These are phyloP conservation scores for Saccharum hybrid DNA, from an alignment of 202 grass and related monocot genomes.

Conservation along the genomic window DNA sequence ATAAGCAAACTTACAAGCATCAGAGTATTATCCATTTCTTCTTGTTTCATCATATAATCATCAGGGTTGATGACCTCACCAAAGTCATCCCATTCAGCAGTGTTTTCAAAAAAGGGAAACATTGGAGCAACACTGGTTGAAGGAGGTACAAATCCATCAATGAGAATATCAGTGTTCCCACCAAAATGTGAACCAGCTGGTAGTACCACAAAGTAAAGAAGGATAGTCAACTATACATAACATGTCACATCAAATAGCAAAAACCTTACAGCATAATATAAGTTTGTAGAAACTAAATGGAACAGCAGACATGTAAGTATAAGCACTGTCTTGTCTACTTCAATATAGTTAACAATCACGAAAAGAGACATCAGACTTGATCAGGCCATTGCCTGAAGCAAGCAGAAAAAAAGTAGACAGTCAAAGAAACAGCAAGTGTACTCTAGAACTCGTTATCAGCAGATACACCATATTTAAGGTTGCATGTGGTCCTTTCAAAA, in stretches of 20 bases:
- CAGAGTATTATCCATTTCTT: slow-evolving; percentile 68
- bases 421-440: slow-evolving; percentile 3
- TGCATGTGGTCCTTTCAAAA: neutral
- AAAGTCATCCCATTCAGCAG: slow-evolving; percentile 95
- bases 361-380: slow-evolving; percentile 26
- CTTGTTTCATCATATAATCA: slow-evolving; percentile 91
- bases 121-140: slow-evolving; percentile 80
- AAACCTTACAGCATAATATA: slow-evolving; percentile 11
- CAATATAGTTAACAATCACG: slow-evolving; percentile 26
- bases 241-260: slow-evolving; percentile 34
- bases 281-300: slow-evolving; percentile 27
- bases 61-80: slow-evolving; percentile 98
- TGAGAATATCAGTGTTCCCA: slow-evolving; percentile 74
- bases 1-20: slow-evolving; percentile 78
- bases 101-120: slow-evolving; percentile 95
- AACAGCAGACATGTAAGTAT: slow-evolving; percentile 26
- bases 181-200: slow-evolving; percentile 56
- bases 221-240: slow-evolving; percentile 34
- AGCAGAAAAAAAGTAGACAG: neutral
- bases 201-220: slow-evolving; percentile 50
- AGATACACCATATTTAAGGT: slow-evolving; percentile 27
- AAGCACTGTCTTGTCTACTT: slow-evolving; percentile 26
- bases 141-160: slow-evolving; percentile 96
- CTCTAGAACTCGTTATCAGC: slow-evolving; percentile 5
- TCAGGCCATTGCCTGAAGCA: slow-evolving; percentile 22